phyloP scores from a whole-genome alignment of 345 rosid species.

The Euclidium syriacum region DNA sequence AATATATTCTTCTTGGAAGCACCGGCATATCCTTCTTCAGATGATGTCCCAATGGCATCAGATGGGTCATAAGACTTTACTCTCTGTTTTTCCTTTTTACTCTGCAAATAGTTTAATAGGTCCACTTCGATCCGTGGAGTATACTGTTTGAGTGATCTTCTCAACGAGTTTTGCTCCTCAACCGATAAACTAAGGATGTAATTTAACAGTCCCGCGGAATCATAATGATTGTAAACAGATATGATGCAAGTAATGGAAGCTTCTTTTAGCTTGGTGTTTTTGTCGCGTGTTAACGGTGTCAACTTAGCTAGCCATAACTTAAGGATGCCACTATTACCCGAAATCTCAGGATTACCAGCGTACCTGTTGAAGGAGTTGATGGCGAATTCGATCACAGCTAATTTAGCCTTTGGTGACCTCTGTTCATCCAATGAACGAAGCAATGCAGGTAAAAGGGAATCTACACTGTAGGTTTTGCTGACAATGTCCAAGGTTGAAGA shows the following conservation, averaged over 20 bases:
- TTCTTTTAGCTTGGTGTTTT: constrained; percentile 92
- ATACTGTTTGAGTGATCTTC: constrained; percentile 86
- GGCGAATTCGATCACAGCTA: constrained; percentile 95
- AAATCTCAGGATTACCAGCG: constrained; percentile 69
- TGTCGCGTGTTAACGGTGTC: constrained; percentile 78
- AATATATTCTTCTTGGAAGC: constrained; percentile 62
- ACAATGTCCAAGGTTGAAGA: constrained; percentile 88
- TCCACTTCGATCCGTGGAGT: constrained; percentile 99
- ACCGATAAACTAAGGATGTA: constrained; percentile 90
- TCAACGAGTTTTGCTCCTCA: constrained; percentile 93
- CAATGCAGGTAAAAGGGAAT: constrained; percentile 88
- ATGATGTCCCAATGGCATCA: constrained; percentile 89
- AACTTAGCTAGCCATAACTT: constrained; percentile 95
- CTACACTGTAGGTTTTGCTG: constrained; percentile 84
- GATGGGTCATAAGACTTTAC: constrained; percentile 79
- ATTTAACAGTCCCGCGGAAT: constrained; percentile 82
- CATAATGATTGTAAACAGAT: constrained; percentile 85
- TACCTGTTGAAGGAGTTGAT: constrained; percentile 86
- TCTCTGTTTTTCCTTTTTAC: constrained; percentile 89
- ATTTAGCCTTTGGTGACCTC: constrained; percentile 95
- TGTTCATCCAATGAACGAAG: constrained; percentile 98
- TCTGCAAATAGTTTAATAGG: constrained; percentile 89
- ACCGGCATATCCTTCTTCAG: constrained; percentile 79
- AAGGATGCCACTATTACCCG: constrained; percentile 77
- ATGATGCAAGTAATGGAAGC: constrained; percentile 89